Percentiles rank a stretch among this genome's conserved stretches.
Conservation (phyloP, 129 eudicot species). For the Artemisia tridentata region DNA sequence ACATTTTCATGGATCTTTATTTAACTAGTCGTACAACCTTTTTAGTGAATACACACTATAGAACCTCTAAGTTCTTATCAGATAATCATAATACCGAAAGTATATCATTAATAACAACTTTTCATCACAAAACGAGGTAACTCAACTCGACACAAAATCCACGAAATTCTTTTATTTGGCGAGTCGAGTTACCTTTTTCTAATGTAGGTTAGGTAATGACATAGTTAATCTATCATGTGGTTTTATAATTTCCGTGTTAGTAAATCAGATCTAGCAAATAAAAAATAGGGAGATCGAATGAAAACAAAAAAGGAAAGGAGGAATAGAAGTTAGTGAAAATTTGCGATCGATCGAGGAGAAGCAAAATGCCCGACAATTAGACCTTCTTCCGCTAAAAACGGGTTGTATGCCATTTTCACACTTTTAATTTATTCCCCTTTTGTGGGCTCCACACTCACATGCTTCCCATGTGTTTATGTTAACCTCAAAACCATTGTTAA, state of each 20-base stretch:
- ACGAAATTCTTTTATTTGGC: too few relatives aligned
- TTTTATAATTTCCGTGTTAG: not conserved
- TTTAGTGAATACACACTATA: too few relatives aligned
- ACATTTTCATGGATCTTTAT: too few relatives aligned
- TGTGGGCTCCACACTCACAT: slow-evolving; percentile 64
- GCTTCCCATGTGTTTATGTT: slow-evolving; percentile 68
- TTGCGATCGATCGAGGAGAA: slow-evolving; percentile 21
- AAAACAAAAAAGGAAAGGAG: slow-evolving; percentile 18
- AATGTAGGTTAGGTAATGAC: too few relatives aligned
- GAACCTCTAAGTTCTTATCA: too few relatives aligned
- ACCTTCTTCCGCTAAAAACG: slow-evolving; percentile 58
- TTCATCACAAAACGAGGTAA: too few relatives aligned
- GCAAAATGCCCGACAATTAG: slow-evolving; percentile 52
- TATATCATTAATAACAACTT: too few relatives aligned
- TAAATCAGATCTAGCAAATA: not conserved
- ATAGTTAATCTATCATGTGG: too few relatives aligned
- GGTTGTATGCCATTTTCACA: slow-evolving; percentile 32
- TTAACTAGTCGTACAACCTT: too few relatives aligned
- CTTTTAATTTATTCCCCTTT: slow-evolving; percentile 13
- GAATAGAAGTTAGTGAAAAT: slow-evolving; percentile 12
- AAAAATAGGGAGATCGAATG: not conserved
- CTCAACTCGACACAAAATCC: too few relatives aligned
- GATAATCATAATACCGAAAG: too few relatives aligned
- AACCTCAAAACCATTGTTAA: not conserved
- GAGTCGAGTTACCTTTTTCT: too few relatives aligned